A percentile compares a stretch with the other conserved stretches of the same genome.
Conservation (phyloP, 2,329 filamentous ascomycete species). For the Tolypocladium ovalisporum region DNA sequence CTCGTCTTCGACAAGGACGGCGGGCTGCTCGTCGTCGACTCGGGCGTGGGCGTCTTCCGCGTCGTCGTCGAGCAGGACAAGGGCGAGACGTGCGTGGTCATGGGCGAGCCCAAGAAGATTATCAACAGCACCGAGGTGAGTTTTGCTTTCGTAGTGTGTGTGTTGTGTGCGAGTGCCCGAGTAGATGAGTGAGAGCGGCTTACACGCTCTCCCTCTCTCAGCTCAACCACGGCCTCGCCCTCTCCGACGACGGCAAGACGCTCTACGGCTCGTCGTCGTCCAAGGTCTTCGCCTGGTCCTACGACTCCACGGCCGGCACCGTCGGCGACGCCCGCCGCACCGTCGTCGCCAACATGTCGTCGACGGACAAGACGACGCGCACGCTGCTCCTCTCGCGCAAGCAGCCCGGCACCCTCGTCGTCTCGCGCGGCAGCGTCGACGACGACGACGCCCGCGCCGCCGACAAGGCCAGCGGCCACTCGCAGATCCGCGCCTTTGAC, state of each 20-base stretch:
- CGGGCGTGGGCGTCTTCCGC: slow-evolving; percentile 28
- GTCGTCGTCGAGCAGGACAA: slow-evolving; percentile 27
- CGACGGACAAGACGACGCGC: slow-evolving; percentile 51
- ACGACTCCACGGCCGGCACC: slow-evolving; percentile 42
- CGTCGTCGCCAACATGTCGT: slow-evolving; percentile 52
- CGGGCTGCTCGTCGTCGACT: slow-evolving; percentile 33
- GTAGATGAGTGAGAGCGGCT: not conserved
- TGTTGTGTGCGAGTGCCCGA: not conserved
- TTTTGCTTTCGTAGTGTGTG: not conserved
- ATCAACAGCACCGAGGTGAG: slow-evolving; percentile 25
- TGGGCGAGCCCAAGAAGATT: slow-evolving; percentile 22
- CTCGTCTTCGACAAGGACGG: slow-evolving; percentile 36
- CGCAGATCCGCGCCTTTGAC: slow-evolving; percentile 54
- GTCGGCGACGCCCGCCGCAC: slow-evolving; percentile 32
- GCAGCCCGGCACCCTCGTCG: slow-evolving; percentile 45
- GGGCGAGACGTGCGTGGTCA: slow-evolving; percentile 29
- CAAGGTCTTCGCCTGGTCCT: slow-evolving; percentile 54
- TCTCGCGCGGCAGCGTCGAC: slow-evolving; percentile 52
- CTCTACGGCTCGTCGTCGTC: slow-evolving; percentile 47
- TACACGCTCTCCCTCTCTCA: slow-evolving; percentile 9
- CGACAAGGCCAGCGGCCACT: slow-evolving; percentile 42
- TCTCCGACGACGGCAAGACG: slow-evolving; percentile 40
- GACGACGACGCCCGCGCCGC: slow-evolving; percentile 50
- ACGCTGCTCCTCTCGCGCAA: slow-evolving; percentile 52
- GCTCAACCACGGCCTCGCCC: slow-evolving; percentile 45